Evolutionary conservation across 257 asterid genomes (phyloP), one percentile per base, ranked within the genome.

Genomic region (Leptodermis oblonga): DNA sequence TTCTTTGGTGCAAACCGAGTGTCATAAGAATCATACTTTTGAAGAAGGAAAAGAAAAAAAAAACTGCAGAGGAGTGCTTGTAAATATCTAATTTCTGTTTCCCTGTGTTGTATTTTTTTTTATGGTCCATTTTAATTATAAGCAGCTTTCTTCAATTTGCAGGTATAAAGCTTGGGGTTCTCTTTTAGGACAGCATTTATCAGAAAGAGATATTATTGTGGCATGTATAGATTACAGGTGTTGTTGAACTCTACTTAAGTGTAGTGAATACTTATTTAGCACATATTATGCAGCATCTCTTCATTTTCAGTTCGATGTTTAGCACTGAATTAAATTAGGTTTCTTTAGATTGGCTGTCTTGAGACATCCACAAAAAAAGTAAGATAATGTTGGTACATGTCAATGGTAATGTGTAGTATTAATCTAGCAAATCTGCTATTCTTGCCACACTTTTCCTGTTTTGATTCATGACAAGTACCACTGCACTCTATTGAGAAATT

Each of bases 141-240:
- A 76, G 82, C 45, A 4, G 30, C 56, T 25, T 56, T 54, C 71
- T 56, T 60, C 51, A 25, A 72, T 42, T 45, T 76, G 64, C 95
- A 94, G 99, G 45, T 94, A 94, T 80, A 94, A 94, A 86, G 99
- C 99, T 39, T 94, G 99, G 97, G 99, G 99, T 77, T 89, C 97
- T 72, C 97, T 94, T 78, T 78, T 94, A 69, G 99, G 97, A 65
- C 86, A 80, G 43, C 97, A 89, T 76, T 75, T 94, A 78, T 83
- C 97, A 73, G 99, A 91, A 80, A 86, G 99, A 81, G 99, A 85
- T 74, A 53, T 91, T 72, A 91, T 94, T 36, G 99, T 94, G 75
- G 99, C 96, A 81, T 94, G 99, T 85, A 91, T 94, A 78, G 99
- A 94, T 77, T 94, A 94, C 89, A 91, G 99, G 97, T 94, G 49